Percentiles rank a stretch among this genome's conserved stretches.
phyloP scores from a whole-genome alignment of 2,329 filamentous ascomycete species.

The Gaeumannomyces sp. region DNA sequence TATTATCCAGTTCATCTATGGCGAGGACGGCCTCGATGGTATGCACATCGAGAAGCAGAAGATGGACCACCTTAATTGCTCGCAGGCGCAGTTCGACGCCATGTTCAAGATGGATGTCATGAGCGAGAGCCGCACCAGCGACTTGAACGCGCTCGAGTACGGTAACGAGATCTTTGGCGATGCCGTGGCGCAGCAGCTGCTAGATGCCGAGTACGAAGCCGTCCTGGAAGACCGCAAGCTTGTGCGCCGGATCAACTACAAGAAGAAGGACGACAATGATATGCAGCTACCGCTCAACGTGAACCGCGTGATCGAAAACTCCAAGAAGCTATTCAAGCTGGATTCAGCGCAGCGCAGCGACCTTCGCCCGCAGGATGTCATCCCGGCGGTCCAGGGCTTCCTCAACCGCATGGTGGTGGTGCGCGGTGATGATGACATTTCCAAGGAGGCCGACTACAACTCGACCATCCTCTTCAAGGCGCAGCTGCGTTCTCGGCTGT shows the following conservation, averaged over 20 bases:
- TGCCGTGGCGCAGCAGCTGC: constrained; percentile 74
- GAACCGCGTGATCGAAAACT: constrained; percentile 81
- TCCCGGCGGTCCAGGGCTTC: constrained; percentile 69
- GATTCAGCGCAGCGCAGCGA: constrained; percentile 82
- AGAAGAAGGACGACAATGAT: constrained; percentile 70
- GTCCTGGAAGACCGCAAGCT: constrained; percentile 68
- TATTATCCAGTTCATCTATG: constrained; percentile 94
- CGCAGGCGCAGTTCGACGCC: constrained; percentile 68
- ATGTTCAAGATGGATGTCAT: constrained; percentile 85
- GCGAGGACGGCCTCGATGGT: constrained; percentile 93
- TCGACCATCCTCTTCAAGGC: constrained; percentile 91
- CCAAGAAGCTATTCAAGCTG: constrained; percentile 85
- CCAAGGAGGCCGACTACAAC: constrained; percentile 77
- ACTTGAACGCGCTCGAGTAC: constrained; percentile 74
- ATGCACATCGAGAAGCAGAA: constrained; percentile 89
- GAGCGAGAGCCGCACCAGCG: constrained; percentile 50
- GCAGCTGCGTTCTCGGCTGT: constrained; percentile 78
- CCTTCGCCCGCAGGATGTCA: constrained; percentile 79
- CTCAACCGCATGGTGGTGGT: constrained; percentile 77
- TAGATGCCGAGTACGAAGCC: constrained; percentile 84
- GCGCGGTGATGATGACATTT: constrained; percentile 76
- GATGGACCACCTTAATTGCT: constrained; percentile 79
- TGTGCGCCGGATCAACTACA: constrained; percentile 61
- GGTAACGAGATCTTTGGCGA: constrained; percentile 83
- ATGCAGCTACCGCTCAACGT: constrained; percentile 94